phyloP scores from a whole-genome alignment of 2,329 filamentous ascomycete genomes.

The Epichloe elymi region DNA sequence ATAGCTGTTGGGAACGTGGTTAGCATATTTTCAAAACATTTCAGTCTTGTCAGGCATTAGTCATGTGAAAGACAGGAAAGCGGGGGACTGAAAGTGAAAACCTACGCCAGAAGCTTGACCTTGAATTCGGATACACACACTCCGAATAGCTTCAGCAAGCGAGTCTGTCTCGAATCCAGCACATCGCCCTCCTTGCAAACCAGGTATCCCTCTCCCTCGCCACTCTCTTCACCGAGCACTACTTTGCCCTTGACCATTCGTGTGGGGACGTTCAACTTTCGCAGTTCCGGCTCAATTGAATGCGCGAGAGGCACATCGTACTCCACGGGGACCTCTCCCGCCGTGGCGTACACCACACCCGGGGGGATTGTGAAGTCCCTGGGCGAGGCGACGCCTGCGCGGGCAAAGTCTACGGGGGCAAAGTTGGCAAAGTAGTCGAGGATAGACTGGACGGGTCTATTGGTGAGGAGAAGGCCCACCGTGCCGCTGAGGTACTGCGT shows the following conservation, averaged over 20 bases:
- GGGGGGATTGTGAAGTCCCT: conserved; percentile 70
- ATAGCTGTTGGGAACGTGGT: conserved; percentile 27
- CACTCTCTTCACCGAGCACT: conserved; percentile 47
- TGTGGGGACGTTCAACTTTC: conserved; percentile 81
- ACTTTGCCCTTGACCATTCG: conserved; percentile 81
- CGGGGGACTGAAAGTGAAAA: conserved; percentile 9
- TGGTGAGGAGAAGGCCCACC: conserved; percentile 84
- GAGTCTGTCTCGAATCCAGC: conserved; percentile 83
- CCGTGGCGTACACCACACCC: conserved; percentile 69
- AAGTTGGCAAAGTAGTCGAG: conserved; percentile 60
- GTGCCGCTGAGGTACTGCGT: conserved; percentile 60
- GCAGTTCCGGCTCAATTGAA: conserved; percentile 78
- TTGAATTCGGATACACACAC: conserved; percentile 84
- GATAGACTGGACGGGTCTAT: conserved; percentile 55
- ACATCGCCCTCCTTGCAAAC: conserved; percentile 78
- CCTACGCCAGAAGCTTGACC: conserved; percentile 63
- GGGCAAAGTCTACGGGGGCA: conserved; percentile 74
- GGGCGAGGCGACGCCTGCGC: conserved; percentile 65
- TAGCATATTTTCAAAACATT: not conserved
- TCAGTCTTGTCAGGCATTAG: not conserved
- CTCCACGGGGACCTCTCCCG: conserved; percentile 64
- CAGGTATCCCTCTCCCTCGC: conserved; percentile 47
- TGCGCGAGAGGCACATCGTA: conserved; percentile 81
- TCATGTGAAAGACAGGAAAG: not conserved
- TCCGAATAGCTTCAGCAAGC: conserved; percentile 85